A percentile compares a stretch with the other conserved stretches of the same genome.
phyloP scores from a whole-genome alignment of 2,329 filamentous ascomycete genomes.

The Sphaerulina musiva region DNA sequence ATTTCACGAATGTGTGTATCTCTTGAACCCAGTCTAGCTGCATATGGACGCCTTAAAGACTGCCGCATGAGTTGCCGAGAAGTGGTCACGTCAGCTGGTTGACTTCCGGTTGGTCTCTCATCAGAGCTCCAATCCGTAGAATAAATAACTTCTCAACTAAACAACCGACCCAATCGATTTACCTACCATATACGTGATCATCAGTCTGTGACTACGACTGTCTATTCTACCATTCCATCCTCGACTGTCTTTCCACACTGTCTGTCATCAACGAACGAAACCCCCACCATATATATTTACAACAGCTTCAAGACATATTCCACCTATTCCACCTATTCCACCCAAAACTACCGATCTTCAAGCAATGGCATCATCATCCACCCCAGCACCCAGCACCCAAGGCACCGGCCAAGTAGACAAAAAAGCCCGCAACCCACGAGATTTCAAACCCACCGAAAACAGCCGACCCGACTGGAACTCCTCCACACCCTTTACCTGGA shows the following conservation, averaged over 20 bases:
- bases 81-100: background rate
- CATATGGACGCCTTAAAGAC: background rate
- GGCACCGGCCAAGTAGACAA: slow-evolving; percentile 15
- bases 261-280: too few relatives aligned
- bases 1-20: background rate
- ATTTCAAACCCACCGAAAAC: slow-evolving; percentile 64
- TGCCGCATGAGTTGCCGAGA: background rate
- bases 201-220: too few relatives aligned
- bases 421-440: slow-evolving; percentile 57
- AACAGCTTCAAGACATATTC: background rate
- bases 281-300: too few relatives aligned
- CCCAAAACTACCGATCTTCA: background rate
- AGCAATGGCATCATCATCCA: slow-evolving; percentile 1
- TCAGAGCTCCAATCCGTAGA: too few relatives aligned
- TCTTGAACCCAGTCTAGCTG: too few relatives aligned
- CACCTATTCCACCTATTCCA: background rate
- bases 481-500: slow-evolving; percentile 47
- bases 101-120: background rate
- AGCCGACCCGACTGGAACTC: slow-evolving; percentile 56
- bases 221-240: too few relatives aligned
- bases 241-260: too few relatives aligned
- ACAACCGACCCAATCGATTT: too few relatives aligned
- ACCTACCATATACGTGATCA: too few relatives aligned
- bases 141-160: too few relatives aligned
- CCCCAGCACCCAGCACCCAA: background rate